These are phyloP conservation scores for Phycomyces blakesleeanus DNA, from an alignment of 192 early-diverging fungal genomes.

Conservation along the genomic window DNA sequence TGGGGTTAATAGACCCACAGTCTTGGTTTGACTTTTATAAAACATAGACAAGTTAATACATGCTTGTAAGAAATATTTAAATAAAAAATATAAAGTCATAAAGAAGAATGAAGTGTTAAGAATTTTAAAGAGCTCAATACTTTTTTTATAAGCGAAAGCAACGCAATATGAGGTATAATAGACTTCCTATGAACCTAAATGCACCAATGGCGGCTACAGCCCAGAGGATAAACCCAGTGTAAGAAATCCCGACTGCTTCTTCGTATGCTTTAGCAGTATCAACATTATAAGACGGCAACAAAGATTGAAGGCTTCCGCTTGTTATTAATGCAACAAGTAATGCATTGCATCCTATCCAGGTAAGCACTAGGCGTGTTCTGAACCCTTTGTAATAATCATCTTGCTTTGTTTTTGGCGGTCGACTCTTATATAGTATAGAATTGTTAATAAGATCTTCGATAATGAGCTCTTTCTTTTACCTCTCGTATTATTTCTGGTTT, in stretches of 20 bases:
- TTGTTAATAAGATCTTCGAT: too few species aligned
- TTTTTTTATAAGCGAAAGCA: constrained; percentile 8
- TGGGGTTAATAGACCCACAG: too few species aligned
- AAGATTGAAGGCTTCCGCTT: constrained; percentile 25
- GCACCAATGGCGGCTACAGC: constrained; percentile 68
- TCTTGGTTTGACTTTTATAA: too few species aligned
- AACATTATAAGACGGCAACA: constrained; percentile 4
- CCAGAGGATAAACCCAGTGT: constrained; percentile 86
- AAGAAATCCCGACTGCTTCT: constrained; percentile 40
- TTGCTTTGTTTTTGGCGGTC: constrained; percentile 45
- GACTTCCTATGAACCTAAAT: constrained; percentile 77
- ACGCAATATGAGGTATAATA: constrained; percentile 60
- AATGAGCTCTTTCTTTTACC: constrained; percentile 8
- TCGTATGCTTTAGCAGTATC: background rate
- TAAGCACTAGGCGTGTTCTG: constrained; percentile 64
- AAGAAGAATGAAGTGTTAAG: too few species aligned
- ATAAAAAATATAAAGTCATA: too few species aligned
- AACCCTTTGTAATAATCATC: constrained; percentile 79
- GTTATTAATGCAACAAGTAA: constrained; percentile 61
- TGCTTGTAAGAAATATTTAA: too few species aligned
- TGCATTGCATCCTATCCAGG: constrained; percentile 73
- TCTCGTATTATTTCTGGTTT: constrained; percentile 37
- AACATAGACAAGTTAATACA: too few species aligned
- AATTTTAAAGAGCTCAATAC: too few species aligned
- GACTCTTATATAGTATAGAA: constrained; percentile 19